phyloP scores from a whole-genome alignment of 345 rosid species.

The Citrus reticulata region DNA sequence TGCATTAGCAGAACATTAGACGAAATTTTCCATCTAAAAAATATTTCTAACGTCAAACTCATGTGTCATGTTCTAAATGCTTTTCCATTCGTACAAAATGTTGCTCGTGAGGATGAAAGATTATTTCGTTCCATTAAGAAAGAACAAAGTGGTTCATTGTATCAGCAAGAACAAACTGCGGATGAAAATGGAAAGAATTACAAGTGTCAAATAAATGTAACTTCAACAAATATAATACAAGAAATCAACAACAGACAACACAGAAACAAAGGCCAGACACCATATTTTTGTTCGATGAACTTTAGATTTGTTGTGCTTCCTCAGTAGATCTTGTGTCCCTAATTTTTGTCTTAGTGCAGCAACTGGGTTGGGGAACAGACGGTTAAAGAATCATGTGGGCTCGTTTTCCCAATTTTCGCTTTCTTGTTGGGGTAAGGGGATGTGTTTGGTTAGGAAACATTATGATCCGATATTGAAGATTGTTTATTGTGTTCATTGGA shows the following conservation, averaged over 20 bases:
- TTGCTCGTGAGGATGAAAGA: neutral
- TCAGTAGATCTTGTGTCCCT: neutral
- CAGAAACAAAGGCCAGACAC: slow-evolving; percentile 12
- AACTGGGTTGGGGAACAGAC: neutral
- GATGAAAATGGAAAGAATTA: slow-evolving; percentile 17
- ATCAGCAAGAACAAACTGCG: slow-evolving; percentile 9
- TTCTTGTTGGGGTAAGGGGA: neutral
- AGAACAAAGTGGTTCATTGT: neutral
- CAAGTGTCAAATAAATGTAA: slow-evolving; percentile 20
- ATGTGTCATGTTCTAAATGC: too few species aligned
- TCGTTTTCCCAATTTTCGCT: neutral
- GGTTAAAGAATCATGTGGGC: neutral
- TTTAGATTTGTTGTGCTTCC: slow-evolving; percentile 2
- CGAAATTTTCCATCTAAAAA: too few species aligned
- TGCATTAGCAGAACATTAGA: too few species aligned
- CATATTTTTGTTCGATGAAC: slow-evolving; percentile 7
- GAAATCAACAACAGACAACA: slow-evolving; percentile 1
- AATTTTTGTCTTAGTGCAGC: neutral
- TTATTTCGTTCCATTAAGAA: neutral
- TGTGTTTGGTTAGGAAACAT: neutral
- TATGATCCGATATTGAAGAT: neutral
- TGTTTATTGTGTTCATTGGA: neutral
- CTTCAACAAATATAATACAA: slow-evolving; percentile 4
- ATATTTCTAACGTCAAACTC: too few species aligned
- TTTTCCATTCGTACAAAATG: neutral